Evolutionary conservation across 2,329 filamentous ascomycete genomes (phyloP).

Genomic region (Chaetomium sp.): DNA sequence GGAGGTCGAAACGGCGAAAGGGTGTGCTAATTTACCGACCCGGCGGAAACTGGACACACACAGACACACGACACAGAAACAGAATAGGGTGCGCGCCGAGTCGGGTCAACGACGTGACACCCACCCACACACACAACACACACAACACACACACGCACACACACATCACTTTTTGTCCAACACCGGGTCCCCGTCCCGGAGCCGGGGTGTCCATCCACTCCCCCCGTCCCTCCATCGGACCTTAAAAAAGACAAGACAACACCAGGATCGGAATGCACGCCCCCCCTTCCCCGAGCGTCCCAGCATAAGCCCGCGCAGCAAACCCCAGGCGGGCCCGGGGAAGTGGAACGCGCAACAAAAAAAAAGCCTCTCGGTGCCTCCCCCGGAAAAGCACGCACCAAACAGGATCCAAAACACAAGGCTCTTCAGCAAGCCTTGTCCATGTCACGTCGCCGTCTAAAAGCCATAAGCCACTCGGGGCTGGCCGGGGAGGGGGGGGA

Average conservation of each 20-base stretch:
- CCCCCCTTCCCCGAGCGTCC: slow-evolving; percentile 1
- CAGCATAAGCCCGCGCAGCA: not conserved
- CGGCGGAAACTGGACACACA: not conserved
- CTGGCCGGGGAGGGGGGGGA: too few species aligned
- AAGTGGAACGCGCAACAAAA: slow-evolving; percentile 13
- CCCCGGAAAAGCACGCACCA: not conserved
- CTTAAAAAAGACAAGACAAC: not conserved
- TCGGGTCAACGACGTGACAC: not conserved
- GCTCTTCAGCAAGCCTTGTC: not conserved
- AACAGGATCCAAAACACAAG: not conserved
- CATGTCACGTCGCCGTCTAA: not conserved
- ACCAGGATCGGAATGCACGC: not conserved
- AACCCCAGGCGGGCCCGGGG: not conserved
- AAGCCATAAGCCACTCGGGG: not conserved
- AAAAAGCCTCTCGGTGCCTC: not conserved
- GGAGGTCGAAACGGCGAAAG: not conserved
- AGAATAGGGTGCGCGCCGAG: slow-evolving; percentile 4
- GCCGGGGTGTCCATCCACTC: not conserved
- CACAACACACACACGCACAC: too few species aligned
- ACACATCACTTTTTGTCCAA: not conserved
- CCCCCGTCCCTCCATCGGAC: not conserved
- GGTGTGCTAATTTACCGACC: not conserved
- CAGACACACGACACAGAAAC: not conserved
- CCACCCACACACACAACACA: not conserved
- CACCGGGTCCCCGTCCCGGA: not conserved